Conservation (phyloP, 2,329 filamentous ascomycete genomes). For the Cladophialophora carrionii region DNA sequence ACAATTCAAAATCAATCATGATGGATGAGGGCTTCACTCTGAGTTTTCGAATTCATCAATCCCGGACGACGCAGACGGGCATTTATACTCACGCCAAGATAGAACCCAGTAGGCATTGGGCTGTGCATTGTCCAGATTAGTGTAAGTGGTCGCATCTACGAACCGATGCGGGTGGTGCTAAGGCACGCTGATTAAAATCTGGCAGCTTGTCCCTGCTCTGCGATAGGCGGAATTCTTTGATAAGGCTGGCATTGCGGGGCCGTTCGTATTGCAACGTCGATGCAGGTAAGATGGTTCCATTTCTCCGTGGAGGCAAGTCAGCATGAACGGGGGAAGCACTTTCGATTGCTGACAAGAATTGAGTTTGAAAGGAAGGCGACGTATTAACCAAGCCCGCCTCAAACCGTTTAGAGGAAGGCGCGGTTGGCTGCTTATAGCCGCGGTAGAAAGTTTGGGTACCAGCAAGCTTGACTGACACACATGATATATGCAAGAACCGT, state of each 20-base stretch:
- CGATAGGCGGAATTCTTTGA: slow-evolving; percentile 20
- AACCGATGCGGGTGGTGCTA: neutral
- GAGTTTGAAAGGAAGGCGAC: neutral
- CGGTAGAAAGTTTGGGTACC: neutral
- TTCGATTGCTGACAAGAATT: neutral
- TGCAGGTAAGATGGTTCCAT: slow-evolving; percentile 7
- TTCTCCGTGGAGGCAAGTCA: slow-evolving; percentile 18
- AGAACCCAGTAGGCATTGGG: neutral
- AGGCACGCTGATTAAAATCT: slow-evolving; percentile 11
- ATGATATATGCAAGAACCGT: neutral
- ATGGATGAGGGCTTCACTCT: neutral
- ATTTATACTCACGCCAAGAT: neutral
- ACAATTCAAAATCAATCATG: slow-evolving; percentile 30
- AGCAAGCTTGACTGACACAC: neutral
- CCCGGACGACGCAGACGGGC: neutral
- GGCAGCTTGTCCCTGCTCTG: neutral
- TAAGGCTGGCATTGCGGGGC: neutral
- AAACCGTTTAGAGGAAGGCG: neutral
- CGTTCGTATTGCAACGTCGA: neutral
- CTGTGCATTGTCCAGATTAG: slow-evolving; percentile 7
- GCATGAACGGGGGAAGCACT: neutral
- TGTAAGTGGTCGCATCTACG: neutral
- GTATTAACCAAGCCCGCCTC: neutral
- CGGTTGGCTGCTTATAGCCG: neutral
- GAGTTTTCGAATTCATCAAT: neutral